These are phyloP conservation scores for Phytophthora europaea DNA, from an alignment of 352 stramenopile genomes.

Conservation along the genomic window DNA sequence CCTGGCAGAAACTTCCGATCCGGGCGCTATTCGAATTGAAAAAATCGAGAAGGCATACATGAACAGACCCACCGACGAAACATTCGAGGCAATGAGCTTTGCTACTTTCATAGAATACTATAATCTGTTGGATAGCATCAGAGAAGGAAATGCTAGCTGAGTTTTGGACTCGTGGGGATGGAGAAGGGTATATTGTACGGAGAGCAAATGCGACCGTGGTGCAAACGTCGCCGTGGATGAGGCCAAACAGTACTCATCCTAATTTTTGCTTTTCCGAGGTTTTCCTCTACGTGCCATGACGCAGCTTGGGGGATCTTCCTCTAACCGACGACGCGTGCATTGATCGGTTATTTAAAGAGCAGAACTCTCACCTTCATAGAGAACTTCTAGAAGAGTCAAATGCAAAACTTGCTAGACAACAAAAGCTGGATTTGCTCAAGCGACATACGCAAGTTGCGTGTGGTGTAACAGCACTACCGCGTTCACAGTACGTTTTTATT, in stretches of 20 bases:
- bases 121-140: too few species aligned
- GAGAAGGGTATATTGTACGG: too few species aligned
- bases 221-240: too few species aligned
- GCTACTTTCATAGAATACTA: conserved; percentile 14
- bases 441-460: neutral
- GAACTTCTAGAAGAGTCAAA: conserved; percentile 14
- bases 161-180: too few species aligned
- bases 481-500: conserved; percentile 17
- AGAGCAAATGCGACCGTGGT: too few species aligned
- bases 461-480: neutral
- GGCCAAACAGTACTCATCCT: neutral
- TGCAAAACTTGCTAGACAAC: conserved; percentile 5
- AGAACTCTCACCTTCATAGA: neutral
- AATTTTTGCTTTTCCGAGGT: conserved; percentile 16
- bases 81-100: conserved; percentile 11
- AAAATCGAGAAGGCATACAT: conserved; percentile 14
- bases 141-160: too few species aligned
- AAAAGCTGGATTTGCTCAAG: conserved; percentile 17
- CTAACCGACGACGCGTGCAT: conserved; percentile 11
- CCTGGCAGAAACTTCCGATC: too few species aligned
- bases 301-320: neutral
- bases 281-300: conserved; percentile 11
- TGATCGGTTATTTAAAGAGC: conserved; percentile 2
- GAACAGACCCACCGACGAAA: neutral
- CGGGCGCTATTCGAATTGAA: neutral